phyloP scores from a whole-genome alignment of 345 rosid genomes.

The Eucalyptus cloeziana region DNA sequence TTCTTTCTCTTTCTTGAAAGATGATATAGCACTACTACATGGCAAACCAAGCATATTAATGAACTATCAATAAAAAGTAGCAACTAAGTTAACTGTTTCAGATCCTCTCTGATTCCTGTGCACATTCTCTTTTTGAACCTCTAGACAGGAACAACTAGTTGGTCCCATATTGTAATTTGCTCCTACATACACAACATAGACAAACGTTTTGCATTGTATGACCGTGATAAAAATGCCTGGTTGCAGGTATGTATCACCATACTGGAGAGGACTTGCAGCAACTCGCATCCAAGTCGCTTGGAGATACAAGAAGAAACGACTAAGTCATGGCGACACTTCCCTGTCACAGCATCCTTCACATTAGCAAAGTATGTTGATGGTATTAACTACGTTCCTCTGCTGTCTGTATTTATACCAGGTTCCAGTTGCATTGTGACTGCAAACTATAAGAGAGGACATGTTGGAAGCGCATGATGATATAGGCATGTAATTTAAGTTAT shows the following conservation, averaged over 20 bases:
- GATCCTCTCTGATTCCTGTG: no score
- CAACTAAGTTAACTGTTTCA: no score
- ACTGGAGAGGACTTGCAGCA: conserved; percentile 65
- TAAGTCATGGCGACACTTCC: conserved; percentile 3
- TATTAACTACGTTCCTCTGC: not conserved
- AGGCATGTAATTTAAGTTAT: not conserved
- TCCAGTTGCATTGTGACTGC: not conserved
- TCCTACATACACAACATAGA: not conserved
- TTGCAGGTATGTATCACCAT: conserved; percentile 65
- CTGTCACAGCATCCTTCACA: not conserved
- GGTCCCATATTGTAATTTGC: no score
- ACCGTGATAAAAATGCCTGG: not conserved
- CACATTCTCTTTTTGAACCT: no score
- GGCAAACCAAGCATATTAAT: no score
- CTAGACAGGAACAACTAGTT: no score
- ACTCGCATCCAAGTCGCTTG: conserved; percentile 64
- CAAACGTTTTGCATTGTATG: not conserved
- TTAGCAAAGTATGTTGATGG: not conserved
- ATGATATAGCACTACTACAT: no score
- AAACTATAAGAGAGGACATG: not conserved
- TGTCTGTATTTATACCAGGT: not conserved
- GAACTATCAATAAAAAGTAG: not conserved
- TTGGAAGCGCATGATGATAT: not conserved
- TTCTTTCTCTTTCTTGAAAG: no score
- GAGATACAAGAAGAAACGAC: conserved; percentile 62